These are phyloP conservation scores for Beauveria rudraprayagi DNA, from an alignment of 2,329 filamentous ascomycete species.

Conservation along the genomic window DNA sequence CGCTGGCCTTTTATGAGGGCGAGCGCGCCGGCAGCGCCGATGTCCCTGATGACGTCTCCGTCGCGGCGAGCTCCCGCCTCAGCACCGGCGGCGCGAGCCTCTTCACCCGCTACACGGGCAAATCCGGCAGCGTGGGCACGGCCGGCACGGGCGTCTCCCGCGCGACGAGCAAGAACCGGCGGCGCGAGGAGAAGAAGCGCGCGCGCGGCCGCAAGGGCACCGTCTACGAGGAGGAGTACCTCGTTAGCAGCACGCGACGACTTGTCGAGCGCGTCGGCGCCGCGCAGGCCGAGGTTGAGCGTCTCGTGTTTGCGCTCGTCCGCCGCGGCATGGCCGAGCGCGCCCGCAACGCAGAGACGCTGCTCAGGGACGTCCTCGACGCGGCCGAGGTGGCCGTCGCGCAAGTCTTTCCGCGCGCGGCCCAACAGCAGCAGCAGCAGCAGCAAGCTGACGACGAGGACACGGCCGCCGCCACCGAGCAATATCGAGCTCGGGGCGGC, in stretches of 20 bases:
- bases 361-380: conserved; percentile 66
- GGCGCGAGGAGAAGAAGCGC: conserved; percentile 88
- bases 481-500: conserved; percentile 35
- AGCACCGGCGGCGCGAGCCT: conserved; percentile 76
- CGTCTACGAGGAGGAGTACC: conserved; percentile 96
- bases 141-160: conserved; percentile 65
- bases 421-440: conserved; percentile 15
- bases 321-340: conserved; percentile 81
- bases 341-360: conserved; percentile 65
- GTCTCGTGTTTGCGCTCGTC: conserved; percentile 68
- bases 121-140: conserved; percentile 54
- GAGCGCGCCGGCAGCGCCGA: conserved; percentile 57
- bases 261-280: conserved; percentile 75
- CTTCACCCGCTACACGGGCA: conserved; percentile 86
- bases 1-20: conserved; percentile 81
- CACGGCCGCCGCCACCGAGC: conserved; percentile 5
- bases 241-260: conserved; percentile 77
- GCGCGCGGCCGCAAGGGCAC: conserved; percentile 92
- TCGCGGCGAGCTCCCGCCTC: conserved; percentile 73
- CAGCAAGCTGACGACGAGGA: conserved; percentile 16
- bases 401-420: conserved; percentile 54
- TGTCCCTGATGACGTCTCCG: conserved; percentile 83
- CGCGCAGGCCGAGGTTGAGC: conserved; percentile 61
- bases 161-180: conserved; percentile 78
- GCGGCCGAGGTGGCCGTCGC: conserved; percentile 57